Evolutionary conservation across 176 grass and related monocot genomes (phyloP).

Genomic region (Phyllostachys edulis): DNA sequence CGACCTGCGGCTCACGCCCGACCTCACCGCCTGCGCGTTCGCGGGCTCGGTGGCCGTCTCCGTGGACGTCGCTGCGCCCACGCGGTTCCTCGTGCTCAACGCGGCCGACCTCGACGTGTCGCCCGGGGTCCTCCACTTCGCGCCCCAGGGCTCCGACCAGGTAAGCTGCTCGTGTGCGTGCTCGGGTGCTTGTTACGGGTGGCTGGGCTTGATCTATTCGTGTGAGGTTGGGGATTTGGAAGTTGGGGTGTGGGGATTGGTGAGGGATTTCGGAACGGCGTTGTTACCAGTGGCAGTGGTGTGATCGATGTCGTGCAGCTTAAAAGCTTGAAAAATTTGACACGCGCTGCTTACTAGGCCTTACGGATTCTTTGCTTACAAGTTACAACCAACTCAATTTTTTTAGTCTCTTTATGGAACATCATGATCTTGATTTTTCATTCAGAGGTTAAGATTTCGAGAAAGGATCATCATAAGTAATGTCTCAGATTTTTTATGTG

Average conservation of each 20-base stretch:
- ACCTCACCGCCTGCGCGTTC: conserved; percentile 75
- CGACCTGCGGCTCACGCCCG: conserved; percentile 72
- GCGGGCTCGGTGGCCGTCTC: conserved; percentile 48
- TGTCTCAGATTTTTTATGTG: background rate
- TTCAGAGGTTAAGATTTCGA: background rate
- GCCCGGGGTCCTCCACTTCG: conserved; percentile 45
- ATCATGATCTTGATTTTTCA: background rate
- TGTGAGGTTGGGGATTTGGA: background rate
- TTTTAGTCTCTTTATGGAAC: background rate
- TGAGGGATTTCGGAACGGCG: background rate
- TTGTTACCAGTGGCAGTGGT: background rate
- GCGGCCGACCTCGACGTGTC: conserved; percentile 65
- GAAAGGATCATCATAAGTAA: background rate
- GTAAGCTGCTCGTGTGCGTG: conserved; percentile 1
- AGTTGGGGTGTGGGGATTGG: background rate
- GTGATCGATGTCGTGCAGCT: background rate
- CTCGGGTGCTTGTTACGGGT: background rate
- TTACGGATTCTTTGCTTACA: background rate
- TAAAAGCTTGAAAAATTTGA: background rate
- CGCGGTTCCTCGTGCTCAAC: conserved; percentile 80
- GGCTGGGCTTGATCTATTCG: conserved; percentile 24
- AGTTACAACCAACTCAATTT: background rate
- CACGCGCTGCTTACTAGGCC: background rate
- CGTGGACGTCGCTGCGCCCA: conserved; percentile 49
- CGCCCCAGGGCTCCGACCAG: conserved; percentile 44